Base-by-base conservation (phyloP, 75 land plant species). In the Cupressus sempervirens region DNA sequence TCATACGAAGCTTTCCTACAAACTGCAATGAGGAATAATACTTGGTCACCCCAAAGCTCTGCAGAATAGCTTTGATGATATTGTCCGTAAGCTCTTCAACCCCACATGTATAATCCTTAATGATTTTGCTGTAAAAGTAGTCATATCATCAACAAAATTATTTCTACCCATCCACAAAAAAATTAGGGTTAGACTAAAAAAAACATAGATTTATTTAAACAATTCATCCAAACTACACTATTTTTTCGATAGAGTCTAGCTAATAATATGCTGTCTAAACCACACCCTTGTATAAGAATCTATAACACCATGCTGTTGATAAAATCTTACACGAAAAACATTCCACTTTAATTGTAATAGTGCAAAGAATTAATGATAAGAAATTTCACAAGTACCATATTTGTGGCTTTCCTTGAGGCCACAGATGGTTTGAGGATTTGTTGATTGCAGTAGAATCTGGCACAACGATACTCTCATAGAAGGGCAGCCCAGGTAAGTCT, bases 351-450 rank as follows among this genome's bases (percentile, higher is more conserved):
- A n/a, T n/a, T n/a, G n/a, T n/a, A n/a, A n/a, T n/a, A n/a, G n/a
- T n/a, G n/a, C n/a, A n/a, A n/a, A n/a, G n/a, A n/a, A n/a, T n/a
- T n/a, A 65, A 20, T 50, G 1, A 50, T 50, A 65, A 20, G 8
- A 65, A 65, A 65, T 5, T 20, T 18, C 4, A 0, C 23, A 65
- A 0, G n/a, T 29, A 68, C 73, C 73, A 26, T 2, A 68, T 68
- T n/a, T 68, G 13, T 26, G 73, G 73, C 34, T 68, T 68, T 68
- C 73, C 73, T 26, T 68, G 73, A n/a, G 73, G 73, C 73, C 73
- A 68, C 8, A 68, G 1, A 0, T 68, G 9, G 0, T 68, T 12
- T 7, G 32, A 26, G 7, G 29, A 68, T 1, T n/a, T 68, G 34
- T 68, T 23, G 8, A 68, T 68, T 29, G 73, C 73, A 29, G 9